Evolutionary conservation across 2,329 filamentous ascomycete species (phyloP).

Genomic region (Ophiostoma populinum): DNA sequence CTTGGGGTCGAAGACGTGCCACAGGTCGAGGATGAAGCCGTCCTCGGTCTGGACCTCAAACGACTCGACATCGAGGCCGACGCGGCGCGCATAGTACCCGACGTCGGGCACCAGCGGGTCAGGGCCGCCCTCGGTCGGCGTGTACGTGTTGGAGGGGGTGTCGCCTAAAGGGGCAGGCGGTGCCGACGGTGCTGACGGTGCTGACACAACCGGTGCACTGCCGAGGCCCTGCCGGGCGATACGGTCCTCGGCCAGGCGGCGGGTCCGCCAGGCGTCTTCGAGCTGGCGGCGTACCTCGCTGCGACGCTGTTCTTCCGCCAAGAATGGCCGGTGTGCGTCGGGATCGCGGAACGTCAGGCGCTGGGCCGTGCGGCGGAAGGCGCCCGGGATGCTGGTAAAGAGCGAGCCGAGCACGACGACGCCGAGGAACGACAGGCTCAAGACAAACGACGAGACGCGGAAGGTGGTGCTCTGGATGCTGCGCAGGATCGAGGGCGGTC

Average conservation of each 20-base stretch:
- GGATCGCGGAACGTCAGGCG: conserved; percentile 43
- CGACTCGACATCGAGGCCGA: conserved; percentile 71
- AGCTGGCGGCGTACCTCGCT: conserved; percentile 36
- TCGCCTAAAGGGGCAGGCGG: too few species aligned
- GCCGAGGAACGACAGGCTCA: conserved; percentile 62
- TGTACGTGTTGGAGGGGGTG: conserved; percentile 41
- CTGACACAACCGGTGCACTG: too few species aligned
- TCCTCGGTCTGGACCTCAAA: conserved; percentile 85
- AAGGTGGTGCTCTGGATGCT: conserved; percentile 50
- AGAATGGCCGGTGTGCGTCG: conserved; percentile 46
- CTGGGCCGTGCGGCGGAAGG: conserved; percentile 30
- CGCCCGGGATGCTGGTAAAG: conserved; percentile 44
- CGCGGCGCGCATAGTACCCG: conserved; percentile 69
- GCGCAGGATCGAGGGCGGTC: conserved; percentile 49
- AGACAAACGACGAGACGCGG: conserved; percentile 49
- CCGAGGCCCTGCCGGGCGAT: neutral
- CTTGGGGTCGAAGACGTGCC: conserved; percentile 75
- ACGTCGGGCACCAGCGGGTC: conserved; percentile 68
- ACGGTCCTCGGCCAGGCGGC: conserved; percentile 20
- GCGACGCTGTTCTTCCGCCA: conserved; percentile 51
- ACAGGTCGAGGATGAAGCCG: conserved; percentile 75
- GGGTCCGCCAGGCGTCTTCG: conserved; percentile 44
- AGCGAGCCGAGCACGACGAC: conserved; percentile 60
- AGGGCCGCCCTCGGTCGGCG: conserved; percentile 61
- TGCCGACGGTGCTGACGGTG: too few species aligned